phyloP scores from a whole-genome alignment of 257 asterid genomes.

The Nicotiana attenuata region DNA sequence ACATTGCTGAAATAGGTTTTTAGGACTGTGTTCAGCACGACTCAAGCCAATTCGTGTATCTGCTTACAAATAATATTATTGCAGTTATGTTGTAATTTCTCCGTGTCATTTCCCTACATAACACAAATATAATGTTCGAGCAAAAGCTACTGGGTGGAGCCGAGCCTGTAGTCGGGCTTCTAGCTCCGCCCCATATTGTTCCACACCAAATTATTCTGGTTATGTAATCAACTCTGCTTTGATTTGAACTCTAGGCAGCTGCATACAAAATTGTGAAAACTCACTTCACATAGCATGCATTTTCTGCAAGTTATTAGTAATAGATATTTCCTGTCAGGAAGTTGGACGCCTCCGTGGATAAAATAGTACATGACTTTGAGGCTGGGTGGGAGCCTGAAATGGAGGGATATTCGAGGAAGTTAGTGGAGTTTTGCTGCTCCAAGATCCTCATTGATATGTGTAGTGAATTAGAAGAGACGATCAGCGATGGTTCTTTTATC shows the following conservation, averaged over 20 bases:
- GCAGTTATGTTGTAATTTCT: too few relatives aligned
- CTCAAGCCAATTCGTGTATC: too few relatives aligned
- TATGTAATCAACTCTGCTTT: neutral
- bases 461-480: slow-evolving; percentile 38
- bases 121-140: too few relatives aligned
- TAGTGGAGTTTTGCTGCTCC: slow-evolving; percentile 63
- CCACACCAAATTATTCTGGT: neutral
- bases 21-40: too few relatives aligned
- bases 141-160: too few relatives aligned
- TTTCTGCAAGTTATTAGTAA: neutral
- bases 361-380: slow-evolving; percentile 52
- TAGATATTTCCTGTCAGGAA: slow-evolving; percentile 33
- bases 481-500: slow-evolving; percentile 54
- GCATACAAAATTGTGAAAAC: neutral
- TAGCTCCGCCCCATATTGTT: too few relatives aligned
- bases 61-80: too few relatives aligned
- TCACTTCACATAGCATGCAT: neutral
- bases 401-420: slow-evolving; percentile 52
- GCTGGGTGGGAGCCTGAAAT: slow-evolving; percentile 41
- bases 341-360: slow-evolving; percentile 38
- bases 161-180: too few relatives aligned
- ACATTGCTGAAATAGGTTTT: too few relatives aligned
- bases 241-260: neutral
- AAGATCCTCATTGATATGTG: slow-evolving; percentile 51
- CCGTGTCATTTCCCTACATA: too few relatives aligned